Percentiles rank a stretch among this genome's conserved stretches.
Conservation (phyloP, 805 yeast species). For the Alloascoidea hylecoeti region DNA sequence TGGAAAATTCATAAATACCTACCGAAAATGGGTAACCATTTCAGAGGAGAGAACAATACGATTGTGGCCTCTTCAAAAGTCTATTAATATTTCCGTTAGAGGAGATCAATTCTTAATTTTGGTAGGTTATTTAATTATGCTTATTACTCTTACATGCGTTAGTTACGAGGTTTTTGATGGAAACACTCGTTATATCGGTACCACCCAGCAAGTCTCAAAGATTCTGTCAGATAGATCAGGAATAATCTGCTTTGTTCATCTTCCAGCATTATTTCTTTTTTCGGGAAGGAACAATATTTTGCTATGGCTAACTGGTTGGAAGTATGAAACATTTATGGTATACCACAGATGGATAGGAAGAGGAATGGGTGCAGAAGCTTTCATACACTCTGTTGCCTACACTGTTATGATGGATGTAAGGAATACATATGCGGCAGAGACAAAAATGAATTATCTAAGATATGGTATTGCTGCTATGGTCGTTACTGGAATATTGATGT, state of each 20-base stretch:
- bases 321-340: conserved; percentile 42
- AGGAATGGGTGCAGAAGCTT: conserved; percentile 26
- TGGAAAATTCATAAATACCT: neutral
- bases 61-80: neutral
- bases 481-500: conserved; percentile 23
- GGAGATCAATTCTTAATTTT: neutral
- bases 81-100: neutral
- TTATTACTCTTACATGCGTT: neutral
- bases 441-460: neutral
- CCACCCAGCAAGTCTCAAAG: conserved; percentile 15
- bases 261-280: conserved; percentile 47
- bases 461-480: conserved; percentile 30
- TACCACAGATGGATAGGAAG: conserved; percentile 57
- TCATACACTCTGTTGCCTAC: conserved; percentile 46
- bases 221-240: conserved; percentile 22
- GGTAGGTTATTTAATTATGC: neutral
- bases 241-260: conserved; percentile 7
- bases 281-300: conserved; percentile 66
- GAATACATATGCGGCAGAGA: neutral
- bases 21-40: neutral
- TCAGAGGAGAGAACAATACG: neutral
- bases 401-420: conserved; percentile 17
- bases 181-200: conserved; percentile 16
- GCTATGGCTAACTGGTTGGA: conserved; percentile 45
- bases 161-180: neutral